These are phyloP conservation scores for Diplogelasinospora grovesii DNA, from an alignment of 495 filamentous ascomycete species.

Conservation along the genomic window DNA sequence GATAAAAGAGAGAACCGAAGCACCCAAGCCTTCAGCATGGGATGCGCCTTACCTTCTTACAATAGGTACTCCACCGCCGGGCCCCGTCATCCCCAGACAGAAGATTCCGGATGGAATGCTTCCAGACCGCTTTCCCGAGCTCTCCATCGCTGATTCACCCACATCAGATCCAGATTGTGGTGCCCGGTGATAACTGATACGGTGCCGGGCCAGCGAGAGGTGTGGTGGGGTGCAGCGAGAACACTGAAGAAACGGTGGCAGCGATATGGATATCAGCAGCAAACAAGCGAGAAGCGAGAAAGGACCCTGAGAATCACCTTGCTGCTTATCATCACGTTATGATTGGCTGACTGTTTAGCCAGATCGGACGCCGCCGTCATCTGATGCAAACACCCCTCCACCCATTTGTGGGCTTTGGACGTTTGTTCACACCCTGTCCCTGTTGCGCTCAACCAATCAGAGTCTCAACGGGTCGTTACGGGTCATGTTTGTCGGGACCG, in stretches of 20 bases:
- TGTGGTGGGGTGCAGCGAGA: too few relatives aligned
- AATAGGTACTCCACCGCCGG: not conserved
- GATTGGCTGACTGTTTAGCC: conserved; percentile 7
- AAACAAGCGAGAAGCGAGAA: not conserved
- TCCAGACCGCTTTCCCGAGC: too few relatives aligned
- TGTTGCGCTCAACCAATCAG: conserved; percentile 9
- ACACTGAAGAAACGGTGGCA: too few relatives aligned
- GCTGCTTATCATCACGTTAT: conserved; percentile 6
- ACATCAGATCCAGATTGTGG: too few relatives aligned
- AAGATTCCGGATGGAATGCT: too few relatives aligned
- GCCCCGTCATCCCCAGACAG: not conserved
- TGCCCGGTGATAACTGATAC: too few relatives aligned
- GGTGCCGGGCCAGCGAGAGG: too few relatives aligned
- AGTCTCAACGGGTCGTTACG: not conserved
- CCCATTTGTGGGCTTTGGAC: not conserved
- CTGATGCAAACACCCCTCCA: conserved; percentile 9
- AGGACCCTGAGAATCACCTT: not conserved
- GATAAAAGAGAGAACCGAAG: not conserved
- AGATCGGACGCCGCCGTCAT: conserved; percentile 10
- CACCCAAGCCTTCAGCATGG: not conserved
- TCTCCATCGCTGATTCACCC: too few relatives aligned
- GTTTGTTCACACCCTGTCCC: conserved; percentile 7
- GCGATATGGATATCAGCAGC: conserved; percentile 3
- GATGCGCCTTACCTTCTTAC: not conserved
- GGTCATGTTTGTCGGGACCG: not conserved